Evolutionary conservation across 2,329 filamentous ascomycete genomes (phyloP), one percentile per base, ranked within the genome.

Genomic region (Xylaria digitata): DNA sequence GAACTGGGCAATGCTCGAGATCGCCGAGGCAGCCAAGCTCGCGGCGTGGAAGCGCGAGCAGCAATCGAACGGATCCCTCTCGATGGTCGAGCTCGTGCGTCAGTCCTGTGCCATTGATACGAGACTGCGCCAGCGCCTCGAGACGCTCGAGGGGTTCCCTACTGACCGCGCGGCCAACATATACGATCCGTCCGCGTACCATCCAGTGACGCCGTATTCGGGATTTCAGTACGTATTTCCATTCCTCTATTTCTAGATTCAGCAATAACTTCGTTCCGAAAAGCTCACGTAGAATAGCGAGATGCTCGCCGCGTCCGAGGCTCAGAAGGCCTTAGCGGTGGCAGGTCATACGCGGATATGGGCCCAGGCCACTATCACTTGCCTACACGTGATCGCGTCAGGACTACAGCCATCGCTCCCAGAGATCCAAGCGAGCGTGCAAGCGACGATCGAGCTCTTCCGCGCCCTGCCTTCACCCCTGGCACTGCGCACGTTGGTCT

Each of bases 1-100:
- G 50, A 89, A 89, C 74, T 87, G 86, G 85, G 82, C 83, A 0
- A 70, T 90, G 52, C 76, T 85, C 52, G 78, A 82, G n/a, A 81
- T 90, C 49, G 84, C 83, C 13, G 82, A 87, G 21, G 83, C 87
- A 53, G 80, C 86, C 15, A 75, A 80, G 0, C 79, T 90, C 6
- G 82, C 86, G 58, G 80, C 82, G 1, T 88, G 85, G 83, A 90
- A 89, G 76, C 82, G 83, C 70, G 76, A 82, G 23, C 80, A 81
- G 67, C 81, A 79, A 54, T 74, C 75, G 53, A 70, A 74, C 4
- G 83, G 83, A 4, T 80, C 79, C 0, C 77, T 88, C 1, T 83
- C 83, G 11, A 76, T 81, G 59, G 37, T 65, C 15, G 70, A 74
- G 8, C 70, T 75, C 21, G 59, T 72, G 76, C 66, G 56, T 17